Base-by-base conservation (phyloP, 192 early-diverging fungal genomes). In the Coemansia sp. region DNA sequence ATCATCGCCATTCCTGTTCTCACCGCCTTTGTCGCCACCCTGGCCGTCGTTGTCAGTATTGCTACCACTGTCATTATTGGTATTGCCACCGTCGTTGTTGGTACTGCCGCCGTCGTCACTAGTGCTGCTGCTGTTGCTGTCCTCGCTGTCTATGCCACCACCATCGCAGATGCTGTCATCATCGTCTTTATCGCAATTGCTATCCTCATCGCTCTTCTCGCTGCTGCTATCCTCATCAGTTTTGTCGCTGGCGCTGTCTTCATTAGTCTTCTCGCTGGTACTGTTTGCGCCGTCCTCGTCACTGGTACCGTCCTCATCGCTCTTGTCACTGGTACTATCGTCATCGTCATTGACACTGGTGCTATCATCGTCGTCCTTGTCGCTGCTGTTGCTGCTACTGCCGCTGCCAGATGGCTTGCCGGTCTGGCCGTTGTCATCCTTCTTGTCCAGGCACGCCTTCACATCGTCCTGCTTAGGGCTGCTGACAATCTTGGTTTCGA, bases 391-490 rank as follows among this genome's bases (percentile, higher is more conserved):
- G 44, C 28, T 54, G 42, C 44, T 49, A 28, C 48, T 28, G 40
- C 54, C 54, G 42, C 59, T 61, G 30, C 55, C 29, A 18, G 54
- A 42, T 5, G 65, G 56, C 38, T 63, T 49, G 28, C 67, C 67
- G 38, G 42, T 25, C 22, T 49, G 51, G 46, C 62, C 66, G 23
- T 57, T 58, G 12, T 80, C 71, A 30, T 72, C 70, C 53, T 73
- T 73, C 67, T 66, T 44, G 30, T 43, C 54, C 29, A 73, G 47
- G 62, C 66, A 71, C 23, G 38, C 42, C 19, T 27, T 40, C 27
- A 46, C n/a, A 48, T 73, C 63, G 3, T 35, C 33, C 45, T 62
- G 56, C 77, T 80, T 70, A 55, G 70, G 71, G 24, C 54, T 54
- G 54, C 55, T 48, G 50, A 69, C 54, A 23, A 42, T 60, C 48